These are phyloP conservation scores for Termitomyces sp. DNA, from an alignment of 768 basidiomycete species.

Conservation along the genomic window DNA sequence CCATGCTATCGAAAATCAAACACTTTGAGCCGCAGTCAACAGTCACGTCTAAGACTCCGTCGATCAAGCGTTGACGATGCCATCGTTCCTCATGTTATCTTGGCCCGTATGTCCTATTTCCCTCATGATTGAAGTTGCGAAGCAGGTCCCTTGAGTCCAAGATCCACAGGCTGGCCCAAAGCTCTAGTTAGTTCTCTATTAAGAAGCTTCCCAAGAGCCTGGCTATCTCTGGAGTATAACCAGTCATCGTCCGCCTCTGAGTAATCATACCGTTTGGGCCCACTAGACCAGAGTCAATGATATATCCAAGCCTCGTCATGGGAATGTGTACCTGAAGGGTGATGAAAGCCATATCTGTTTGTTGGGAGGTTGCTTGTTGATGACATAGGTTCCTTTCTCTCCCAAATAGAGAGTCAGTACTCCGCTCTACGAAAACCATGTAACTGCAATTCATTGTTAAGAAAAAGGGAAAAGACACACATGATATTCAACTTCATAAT, in stretches of 20 bases:
- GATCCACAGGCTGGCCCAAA: slow-evolving; percentile 26
- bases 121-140: slow-evolving; percentile 11
- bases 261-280: slow-evolving; percentile 91
- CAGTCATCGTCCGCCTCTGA: slow-evolving; percentile 52
- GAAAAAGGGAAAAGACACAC: slow-evolving; percentile 37
- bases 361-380: slow-evolving; percentile 97
- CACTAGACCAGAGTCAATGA: slow-evolving; percentile 40
- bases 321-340: slow-evolving; percentile 62
- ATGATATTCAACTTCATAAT: slow-evolving; percentile 85
- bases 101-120: not conserved
- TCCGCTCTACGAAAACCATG: slow-evolving; percentile 57
- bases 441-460: not conserved
- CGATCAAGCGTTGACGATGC: not conserved
- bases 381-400: slow-evolving; percentile 81
- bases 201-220: slow-evolving; percentile 56
- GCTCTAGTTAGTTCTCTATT: slow-evolving; percentile 57
- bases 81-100: not conserved
- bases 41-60: not conserved
- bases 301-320: not conserved
- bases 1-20: not conserved
- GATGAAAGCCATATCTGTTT: slow-evolving; percentile 97
- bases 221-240: slow-evolving; percentile 73
- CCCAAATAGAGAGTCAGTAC: slow-evolving; percentile 82
- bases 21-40: not conserved
- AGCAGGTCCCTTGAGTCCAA: slow-evolving; percentile 22